Base-by-base conservation (phyloP, 2,329 filamentous ascomycete species). In the Fusarium circinatum region DNA sequence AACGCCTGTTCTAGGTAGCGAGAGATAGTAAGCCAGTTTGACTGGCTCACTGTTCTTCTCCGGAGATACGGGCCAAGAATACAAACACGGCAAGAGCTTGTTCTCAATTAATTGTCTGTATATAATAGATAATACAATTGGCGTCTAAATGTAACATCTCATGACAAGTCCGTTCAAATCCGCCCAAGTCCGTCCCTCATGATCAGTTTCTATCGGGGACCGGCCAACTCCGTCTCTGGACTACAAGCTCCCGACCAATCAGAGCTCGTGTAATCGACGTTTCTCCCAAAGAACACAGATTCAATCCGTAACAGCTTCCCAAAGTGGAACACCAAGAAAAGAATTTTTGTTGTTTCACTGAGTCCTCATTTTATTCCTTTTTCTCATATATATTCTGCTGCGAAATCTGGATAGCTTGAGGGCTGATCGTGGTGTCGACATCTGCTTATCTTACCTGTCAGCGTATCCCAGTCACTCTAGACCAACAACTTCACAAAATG, bases 291-390 rank as follows among this genome's bases (percentile, higher is more conserved):
- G 48, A 66, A 62, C 58, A 74, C 71, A 75, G 47, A 64, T 62
- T 69, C 70, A 63, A 63, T 63, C 72, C 72, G 57, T 26, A 58
- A 60, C 60, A 75, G 42, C 72, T 75, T 75, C 72, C 72, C 30
- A 41, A 75, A 75, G 30, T 68, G 55, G 69, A 70, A 63, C 57
- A 51, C 36, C n/a, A n/a, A 42, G 39, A 56, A 28, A 51, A 52
- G 61, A 52, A 48, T 51, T 62, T 73, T 67, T 75, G 47, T 56
- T 51, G 45, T 42, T 44, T 47, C 32, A 32, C 48, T 41, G 47
- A 59, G 34, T 32, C 56, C 45, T 61, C 32, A 15, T 47, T 41
- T 45, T 45, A 6, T 45, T 8, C 41, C 26, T n/a, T 32, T 39
- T 28, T 34, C 30, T 45, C 9, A 49, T 42, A 68, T 58, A 54